phyloP scores from a whole-genome alignment of 2,329 filamentous ascomycete genomes.

The Venturia carpophila region DNA sequence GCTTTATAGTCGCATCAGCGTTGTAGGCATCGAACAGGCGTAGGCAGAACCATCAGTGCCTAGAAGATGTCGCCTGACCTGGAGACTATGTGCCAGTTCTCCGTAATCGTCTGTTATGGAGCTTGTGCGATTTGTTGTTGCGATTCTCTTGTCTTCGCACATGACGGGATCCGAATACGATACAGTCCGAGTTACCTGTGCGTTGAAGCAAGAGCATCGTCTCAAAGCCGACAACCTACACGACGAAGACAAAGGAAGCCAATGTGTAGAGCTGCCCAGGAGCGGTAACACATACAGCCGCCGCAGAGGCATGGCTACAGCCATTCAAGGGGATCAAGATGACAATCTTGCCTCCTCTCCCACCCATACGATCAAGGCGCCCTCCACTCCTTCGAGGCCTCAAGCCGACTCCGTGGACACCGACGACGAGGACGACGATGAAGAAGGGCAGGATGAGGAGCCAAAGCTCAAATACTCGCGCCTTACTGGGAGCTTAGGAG shows the following conservation, averaged over 20 bases:
- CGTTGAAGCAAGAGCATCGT: constrained; percentile 2
- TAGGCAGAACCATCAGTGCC: neutral
- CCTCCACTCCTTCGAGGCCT: neutral
- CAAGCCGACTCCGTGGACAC: constrained; percentile 2
- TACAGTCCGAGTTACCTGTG: neutral
- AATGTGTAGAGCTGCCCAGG: constrained; percentile 11
- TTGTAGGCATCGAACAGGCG: neutral
- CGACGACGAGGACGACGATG: constrained; percentile 45
- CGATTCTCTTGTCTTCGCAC: neutral
- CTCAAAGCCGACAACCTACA: neutral
- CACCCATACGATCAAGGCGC: constrained; percentile 1
- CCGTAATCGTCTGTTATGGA: too few species aligned
- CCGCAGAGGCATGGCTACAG: constrained; percentile 15
- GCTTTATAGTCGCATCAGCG: neutral
- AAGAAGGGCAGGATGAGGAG: constrained; percentile 85
- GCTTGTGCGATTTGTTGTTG: neutral
- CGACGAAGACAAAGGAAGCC: neutral
- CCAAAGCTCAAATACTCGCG: constrained; percentile 89
- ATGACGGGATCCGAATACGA: neutral
- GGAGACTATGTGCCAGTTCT: too few species aligned
- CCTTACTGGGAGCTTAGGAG: constrained; percentile 68
- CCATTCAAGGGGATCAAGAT: constrained; percentile 1
- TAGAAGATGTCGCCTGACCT: neutral
- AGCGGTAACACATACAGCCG: constrained; percentile 12
- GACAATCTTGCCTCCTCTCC: neutral